Percentiles rank a stretch among this genome's conserved stretches.
Evolutionary conservation across 495 filamentous ascomycete genomes (phyloP).

Genomic region (Penicillium fimorum): DNA sequence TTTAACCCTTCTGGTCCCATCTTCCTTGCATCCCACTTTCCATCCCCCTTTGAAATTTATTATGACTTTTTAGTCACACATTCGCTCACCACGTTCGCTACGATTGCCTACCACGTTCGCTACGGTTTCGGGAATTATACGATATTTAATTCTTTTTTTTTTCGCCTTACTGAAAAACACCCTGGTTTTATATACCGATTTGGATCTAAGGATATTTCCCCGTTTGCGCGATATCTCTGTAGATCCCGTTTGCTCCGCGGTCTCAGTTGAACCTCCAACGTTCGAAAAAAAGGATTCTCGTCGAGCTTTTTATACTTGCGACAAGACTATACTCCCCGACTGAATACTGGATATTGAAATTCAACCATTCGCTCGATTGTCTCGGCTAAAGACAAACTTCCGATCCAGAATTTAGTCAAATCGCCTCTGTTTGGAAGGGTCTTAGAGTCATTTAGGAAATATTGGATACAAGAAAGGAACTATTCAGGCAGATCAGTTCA

Average conservation of each 20-base stretch:
- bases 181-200: conserved; percentile 2
- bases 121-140: conserved; percentile 29
- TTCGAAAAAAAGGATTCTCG: conserved; percentile 11
- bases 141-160: conserved; percentile 7
- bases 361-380: conserved; percentile 24
- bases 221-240: conserved; percentile 14
- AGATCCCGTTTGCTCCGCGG: conserved; percentile 14
- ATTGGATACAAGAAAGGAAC: conserved; percentile 7
- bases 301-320: conserved; percentile 6
- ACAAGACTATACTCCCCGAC: conserved; percentile 1
- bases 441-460: conserved; percentile 12
- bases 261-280: conserved; percentile 8
- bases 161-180: background rate
- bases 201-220: conserved; percentile 3
- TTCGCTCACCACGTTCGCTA: conserved; percentile 47
- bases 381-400: conserved; percentile 38
- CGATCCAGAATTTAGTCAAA: conserved; percentile 8
- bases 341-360: background rate
- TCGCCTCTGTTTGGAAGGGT: conserved; percentile 25
- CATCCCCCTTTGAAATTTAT: conserved; percentile 24
- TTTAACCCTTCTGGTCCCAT: conserved; percentile 30
- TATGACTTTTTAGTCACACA: conserved; percentile 41
- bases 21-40: conserved; percentile 21
- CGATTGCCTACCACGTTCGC: conserved; percentile 51
- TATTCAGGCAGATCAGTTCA: conserved; percentile 5